Evolutionary conservation across 345 rosid species (phyloP).

Genomic region (Populus simonii): DNA sequence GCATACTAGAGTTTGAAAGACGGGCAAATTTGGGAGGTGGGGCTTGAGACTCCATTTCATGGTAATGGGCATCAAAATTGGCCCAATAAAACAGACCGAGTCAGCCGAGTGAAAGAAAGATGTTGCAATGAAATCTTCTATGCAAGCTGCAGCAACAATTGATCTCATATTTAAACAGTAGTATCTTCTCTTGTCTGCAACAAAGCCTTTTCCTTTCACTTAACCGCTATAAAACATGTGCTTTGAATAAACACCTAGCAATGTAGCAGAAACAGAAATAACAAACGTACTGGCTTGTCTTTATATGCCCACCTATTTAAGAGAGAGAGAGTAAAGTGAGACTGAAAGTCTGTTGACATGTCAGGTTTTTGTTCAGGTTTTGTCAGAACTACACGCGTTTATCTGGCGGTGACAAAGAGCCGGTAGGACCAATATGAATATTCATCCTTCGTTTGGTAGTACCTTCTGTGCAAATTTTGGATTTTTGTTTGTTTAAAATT

Average conservation of each 20-base stretch:
- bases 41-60: slow-evolving; percentile 29
- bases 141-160: slow-evolving; percentile 1
- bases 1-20: slow-evolving; percentile 16
- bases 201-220: background rate
- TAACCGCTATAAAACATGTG: background rate
- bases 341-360: slow-evolving; percentile 2
- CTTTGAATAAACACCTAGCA: background rate
- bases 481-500: no score
- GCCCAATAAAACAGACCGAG: background rate
- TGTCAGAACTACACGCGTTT: slow-evolving; percentile 20
- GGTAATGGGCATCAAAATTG: background rate
- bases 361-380: slow-evolving; percentile 1
- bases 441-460: no score
- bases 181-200: background rate
- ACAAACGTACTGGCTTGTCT: background rate
- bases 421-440: background rate
- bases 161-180: background rate
- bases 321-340: background rate
- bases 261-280: background rate
- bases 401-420: background rate
- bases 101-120: background rate
- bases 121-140: background rate
- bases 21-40: slow-evolving; percentile 28
- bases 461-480: no score
- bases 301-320: background rate